These are phyloP conservation scores for Rhododendron vialii DNA, from an alignment of 148 eudicot genomes.

Conservation along the genomic window DNA sequence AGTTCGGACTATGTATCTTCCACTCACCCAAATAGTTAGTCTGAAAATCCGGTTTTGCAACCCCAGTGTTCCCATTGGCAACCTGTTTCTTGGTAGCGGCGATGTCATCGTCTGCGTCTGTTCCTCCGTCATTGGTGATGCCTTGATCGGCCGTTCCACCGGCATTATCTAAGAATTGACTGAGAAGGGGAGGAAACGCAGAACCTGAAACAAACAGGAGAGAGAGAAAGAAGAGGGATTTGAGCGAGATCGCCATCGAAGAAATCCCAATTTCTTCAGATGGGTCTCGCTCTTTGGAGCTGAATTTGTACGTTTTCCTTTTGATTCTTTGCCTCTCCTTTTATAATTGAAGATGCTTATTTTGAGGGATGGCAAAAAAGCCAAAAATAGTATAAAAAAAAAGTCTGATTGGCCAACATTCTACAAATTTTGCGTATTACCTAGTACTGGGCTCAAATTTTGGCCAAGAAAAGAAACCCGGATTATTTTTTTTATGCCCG, in stretches of 20 bases:
- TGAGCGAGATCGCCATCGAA: slow-evolving; percentile 20
- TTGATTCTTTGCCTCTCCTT: background rate
- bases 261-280: slow-evolving; percentile 7
- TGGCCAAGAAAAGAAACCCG: background rate
- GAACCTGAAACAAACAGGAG: slow-evolving; percentile 21
- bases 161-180: background rate
- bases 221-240: slow-evolving; percentile 22
- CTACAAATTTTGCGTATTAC: background rate
- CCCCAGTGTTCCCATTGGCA: background rate
- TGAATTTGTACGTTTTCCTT: background rate
- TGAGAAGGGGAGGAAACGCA: background rate
- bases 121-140: background rate
- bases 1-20: slow-evolving; percentile 28
- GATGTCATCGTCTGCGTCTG: background rate
- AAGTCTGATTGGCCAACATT: background rate
- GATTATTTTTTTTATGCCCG: background rate
- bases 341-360: background rate
- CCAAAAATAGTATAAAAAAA: background rate
- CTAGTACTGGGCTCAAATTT: background rate
- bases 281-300: background rate
- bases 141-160: background rate
- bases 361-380: background rate
- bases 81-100: background rate
- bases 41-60: slow-evolving; percentile 16
- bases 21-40: slow-evolving; percentile 39